A percentile compares a stretch with the other conserved stretches of the same genome.
Evolutionary conservation across 352 stramenopile genomes (phyloP).

Genomic region (Phytophthora citrophthora): DNA sequence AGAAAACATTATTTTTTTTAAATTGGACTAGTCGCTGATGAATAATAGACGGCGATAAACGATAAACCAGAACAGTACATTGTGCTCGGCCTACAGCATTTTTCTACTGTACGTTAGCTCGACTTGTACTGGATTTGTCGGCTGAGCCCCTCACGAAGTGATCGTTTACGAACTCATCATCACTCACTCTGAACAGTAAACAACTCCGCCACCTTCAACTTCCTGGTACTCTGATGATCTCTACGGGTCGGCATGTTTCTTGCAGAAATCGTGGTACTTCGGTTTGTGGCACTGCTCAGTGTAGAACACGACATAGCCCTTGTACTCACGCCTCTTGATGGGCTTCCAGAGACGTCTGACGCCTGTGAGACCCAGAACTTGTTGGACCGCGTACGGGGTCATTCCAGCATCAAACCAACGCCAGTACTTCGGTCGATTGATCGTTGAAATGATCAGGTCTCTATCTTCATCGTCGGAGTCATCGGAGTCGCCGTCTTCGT

Average conservation of each 20-base stretch:
- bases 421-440: constrained; percentile 9
- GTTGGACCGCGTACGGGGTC: constrained; percentile 8
- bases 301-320: constrained; percentile 20
- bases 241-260: neutral
- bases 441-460: constrained; percentile 11
- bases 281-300: constrained; percentile 13
- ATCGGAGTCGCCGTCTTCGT: constrained; percentile 12
- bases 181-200: too few species aligned
- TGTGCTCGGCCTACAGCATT: too few species aligned
- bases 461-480: constrained; percentile 12
- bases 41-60: too few species aligned
- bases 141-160: too few species aligned
- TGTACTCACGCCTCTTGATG: constrained; percentile 19
- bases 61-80: too few species aligned
- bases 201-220: too few species aligned
- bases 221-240: neutral
- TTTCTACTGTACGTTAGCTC: too few species aligned
- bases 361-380: constrained; percentile 14
- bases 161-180: too few species aligned
- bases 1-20: too few species aligned
- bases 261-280: constrained; percentile 8
- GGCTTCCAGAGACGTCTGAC: constrained; percentile 15
- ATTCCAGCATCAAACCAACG: constrained; percentile 14
- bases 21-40: too few species aligned
- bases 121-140: too few species aligned